Evolutionary conservation across 2,329 filamentous ascomycete species (phyloP).

Genomic region (Fusarium sp.): DNA sequence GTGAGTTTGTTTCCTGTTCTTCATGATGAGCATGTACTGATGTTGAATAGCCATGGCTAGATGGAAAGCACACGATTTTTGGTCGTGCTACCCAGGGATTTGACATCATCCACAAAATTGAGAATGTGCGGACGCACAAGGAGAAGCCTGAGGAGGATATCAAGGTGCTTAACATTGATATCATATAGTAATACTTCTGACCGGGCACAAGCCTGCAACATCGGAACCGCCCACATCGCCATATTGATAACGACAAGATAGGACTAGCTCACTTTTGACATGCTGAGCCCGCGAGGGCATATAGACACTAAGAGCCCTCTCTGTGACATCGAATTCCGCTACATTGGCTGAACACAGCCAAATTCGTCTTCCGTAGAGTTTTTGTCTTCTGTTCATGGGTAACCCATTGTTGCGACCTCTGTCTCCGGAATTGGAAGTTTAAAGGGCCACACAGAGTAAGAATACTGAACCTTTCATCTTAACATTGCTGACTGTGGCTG

Average conservation of each 20-base stretch:
- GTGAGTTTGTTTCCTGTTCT: conserved; percentile 59
- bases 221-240: background rate
- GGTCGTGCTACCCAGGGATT: conserved; percentile 89
- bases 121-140: conserved; percentile 85
- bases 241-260: background rate
- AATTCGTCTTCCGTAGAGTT: conserved; percentile 24
- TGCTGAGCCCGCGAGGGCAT: background rate
- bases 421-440: background rate
- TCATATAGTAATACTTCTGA: conserved; percentile 54
- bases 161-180: conserved; percentile 91
- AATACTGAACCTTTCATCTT: too few relatives aligned
- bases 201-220: background rate
- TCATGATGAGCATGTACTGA: background rate
- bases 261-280: background rate
- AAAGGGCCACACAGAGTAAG: too few relatives aligned
- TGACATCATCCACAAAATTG: conserved; percentile 96
- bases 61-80: conserved; percentile 97
- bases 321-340: conserved; percentile 10
- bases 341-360: conserved; percentile 10
- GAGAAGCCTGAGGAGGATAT: conserved; percentile 98
- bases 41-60: conserved; percentile 80
- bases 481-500: too few relatives aligned
- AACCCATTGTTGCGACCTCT: background rate
- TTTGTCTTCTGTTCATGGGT: background rate
- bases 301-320: background rate